phyloP scores from a whole-genome alignment of 768 basidiomycete genomes.

The Leccinellum albellum region DNA sequence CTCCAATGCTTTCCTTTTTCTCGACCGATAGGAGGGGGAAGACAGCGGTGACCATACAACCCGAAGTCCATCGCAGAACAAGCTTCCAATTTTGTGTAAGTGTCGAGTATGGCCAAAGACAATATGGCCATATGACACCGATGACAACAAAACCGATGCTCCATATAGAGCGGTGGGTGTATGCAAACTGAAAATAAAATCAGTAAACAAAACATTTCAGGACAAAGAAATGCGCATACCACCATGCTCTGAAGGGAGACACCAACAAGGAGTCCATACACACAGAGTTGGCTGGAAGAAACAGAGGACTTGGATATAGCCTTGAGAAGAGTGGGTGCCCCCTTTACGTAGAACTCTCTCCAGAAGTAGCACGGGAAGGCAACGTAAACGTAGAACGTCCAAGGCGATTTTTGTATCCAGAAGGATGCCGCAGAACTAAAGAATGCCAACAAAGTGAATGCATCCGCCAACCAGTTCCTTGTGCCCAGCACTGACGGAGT shows the following conservation, averaged over 20 bases:
- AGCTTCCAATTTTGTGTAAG: constrained; percentile 27
- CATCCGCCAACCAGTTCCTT: constrained; percentile 12
- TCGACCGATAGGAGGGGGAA: constrained; percentile 75
- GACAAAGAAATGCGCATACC: constrained; percentile 39
- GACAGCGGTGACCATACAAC: constrained; percentile 53
- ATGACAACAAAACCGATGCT: constrained; percentile 58
- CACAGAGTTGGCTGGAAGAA: constrained; percentile 18
- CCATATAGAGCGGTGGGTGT: constrained; percentile 71
- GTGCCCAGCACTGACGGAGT: not conserved
- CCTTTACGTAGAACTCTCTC: constrained; percentile 45
- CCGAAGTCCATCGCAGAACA: constrained; percentile 40
- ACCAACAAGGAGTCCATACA: constrained; percentile 34
- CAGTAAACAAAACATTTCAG: not conserved
- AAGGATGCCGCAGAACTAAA: constrained; percentile 48
- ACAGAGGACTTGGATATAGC: constrained; percentile 20
- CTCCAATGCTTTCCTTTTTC: constrained; percentile 55
- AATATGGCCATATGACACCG: constrained; percentile 63
- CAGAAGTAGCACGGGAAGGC: constrained; percentile 78
- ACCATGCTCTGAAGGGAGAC: constrained; percentile 65
- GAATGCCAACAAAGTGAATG: constrained; percentile 28
- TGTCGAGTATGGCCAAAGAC: constrained; percentile 41
- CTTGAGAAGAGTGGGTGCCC: constrained; percentile 14
- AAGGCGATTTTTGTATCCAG: constrained; percentile 59
- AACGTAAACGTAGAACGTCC: constrained; percentile 73
- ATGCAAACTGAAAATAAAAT: constrained; percentile 48